Conservation (phyloP, 2,329 filamentous ascomycete species). For the Verticillium dahliae region DNA sequence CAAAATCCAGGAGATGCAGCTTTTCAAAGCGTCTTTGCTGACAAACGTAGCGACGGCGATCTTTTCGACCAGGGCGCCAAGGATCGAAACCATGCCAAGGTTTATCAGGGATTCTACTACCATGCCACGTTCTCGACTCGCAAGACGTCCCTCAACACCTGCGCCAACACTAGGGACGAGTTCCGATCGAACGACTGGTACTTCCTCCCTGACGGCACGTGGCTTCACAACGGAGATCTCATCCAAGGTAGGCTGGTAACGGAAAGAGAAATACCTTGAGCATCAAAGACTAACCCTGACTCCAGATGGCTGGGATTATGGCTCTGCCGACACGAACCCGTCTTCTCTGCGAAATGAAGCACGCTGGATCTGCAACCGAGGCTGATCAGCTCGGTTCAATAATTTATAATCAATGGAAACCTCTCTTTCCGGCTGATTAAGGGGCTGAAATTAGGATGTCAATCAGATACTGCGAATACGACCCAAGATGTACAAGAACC, state of each 20-base stretch:
- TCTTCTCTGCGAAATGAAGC: background rate
- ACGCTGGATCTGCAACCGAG: background rate
- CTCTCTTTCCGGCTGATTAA: too few relatives aligned
- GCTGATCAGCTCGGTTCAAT: background rate
- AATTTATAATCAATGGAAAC: too few relatives aligned
- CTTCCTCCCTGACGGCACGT: background rate
- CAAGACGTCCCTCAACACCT: background rate
- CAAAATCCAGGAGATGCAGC: background rate
- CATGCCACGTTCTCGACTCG: background rate
- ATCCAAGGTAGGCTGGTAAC: background rate
- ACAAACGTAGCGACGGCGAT: constrained; percentile 4
- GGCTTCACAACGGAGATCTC: background rate
- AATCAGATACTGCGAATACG: too few relatives aligned
- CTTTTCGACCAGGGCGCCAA: background rate
- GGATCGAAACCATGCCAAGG: constrained; percentile 12
- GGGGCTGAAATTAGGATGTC: too few relatives aligned
- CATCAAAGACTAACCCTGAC: too few relatives aligned
- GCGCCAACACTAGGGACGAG: background rate
- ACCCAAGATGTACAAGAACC: too few relatives aligned
- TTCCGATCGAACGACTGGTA: background rate
- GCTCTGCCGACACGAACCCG: background rate
- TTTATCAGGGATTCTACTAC: constrained; percentile 4
- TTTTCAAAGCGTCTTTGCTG: constrained; percentile 2
- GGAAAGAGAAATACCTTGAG: too few relatives aligned
- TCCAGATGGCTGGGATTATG: background rate